Percentiles rank a stretch among this genome's conserved stretches.
Evolutionary conservation across 345 rosid genomes (phyloP).

Genomic region (Eucalyptus polybractea): DNA sequence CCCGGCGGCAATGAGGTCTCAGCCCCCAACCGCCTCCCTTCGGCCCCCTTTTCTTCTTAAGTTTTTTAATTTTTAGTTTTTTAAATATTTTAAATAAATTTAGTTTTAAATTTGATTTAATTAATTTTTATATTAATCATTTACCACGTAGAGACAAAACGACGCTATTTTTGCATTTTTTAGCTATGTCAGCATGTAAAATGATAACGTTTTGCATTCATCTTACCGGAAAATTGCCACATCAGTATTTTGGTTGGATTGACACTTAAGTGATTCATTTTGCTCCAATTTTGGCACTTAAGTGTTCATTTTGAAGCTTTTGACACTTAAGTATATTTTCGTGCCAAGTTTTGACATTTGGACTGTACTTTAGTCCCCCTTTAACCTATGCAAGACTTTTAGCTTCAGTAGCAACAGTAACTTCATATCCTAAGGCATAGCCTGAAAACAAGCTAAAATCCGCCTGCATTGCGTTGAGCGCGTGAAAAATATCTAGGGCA

Average conservation of each 20-base stretch:
- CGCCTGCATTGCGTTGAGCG: neutral
- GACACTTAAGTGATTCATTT: fast-evolving
- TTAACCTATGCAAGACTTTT: neutral
- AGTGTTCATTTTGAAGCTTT: no score
- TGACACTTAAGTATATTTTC: fast-evolving
- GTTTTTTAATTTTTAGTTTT: no score
- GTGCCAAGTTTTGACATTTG: no score
- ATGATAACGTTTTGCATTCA: fast-evolving
- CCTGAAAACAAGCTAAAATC: neutral
- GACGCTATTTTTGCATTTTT: fast-evolving
- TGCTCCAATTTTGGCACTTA: fast-evolving
- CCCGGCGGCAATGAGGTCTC: fast-evolving
- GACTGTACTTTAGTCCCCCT: no score
- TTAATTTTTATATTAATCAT: no score
- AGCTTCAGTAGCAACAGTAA: neutral
- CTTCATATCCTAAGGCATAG: neutral
- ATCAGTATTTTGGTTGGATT: fast-evolving
- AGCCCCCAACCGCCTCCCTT: no score
- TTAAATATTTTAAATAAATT: no score
- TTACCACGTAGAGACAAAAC: no score
- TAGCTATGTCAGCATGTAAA: no score
- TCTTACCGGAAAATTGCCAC: fast-evolving
- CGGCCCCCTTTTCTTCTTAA: no score
- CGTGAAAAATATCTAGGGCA: neutral
- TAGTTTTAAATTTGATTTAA: no score